Evolutionary conservation across 768 basidiomycete genomes (phyloP).

Genomic region (Guyanaporus albipodus): DNA sequence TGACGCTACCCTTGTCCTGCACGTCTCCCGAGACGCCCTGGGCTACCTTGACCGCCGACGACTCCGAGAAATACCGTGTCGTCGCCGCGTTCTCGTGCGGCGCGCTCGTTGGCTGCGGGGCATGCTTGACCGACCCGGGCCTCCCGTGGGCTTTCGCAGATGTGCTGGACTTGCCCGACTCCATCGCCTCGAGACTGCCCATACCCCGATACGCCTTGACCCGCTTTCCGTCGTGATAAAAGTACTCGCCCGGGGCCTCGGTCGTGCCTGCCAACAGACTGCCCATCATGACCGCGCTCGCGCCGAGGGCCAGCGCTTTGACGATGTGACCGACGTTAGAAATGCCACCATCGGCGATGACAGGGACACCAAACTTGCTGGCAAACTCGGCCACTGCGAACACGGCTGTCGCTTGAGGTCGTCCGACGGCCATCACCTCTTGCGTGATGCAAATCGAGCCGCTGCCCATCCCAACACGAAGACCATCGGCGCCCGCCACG

Average conservation of each 20-base stretch:
- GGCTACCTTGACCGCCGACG: slow-evolving; percentile 89
- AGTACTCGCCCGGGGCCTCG: slow-evolving; percentile 98
- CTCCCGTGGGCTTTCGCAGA: slow-evolving; percentile 21
- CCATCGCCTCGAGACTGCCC: slow-evolving; percentile 95
- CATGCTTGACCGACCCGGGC: slow-evolving; percentile 41
- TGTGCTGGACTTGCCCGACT: slow-evolving; percentile 54
- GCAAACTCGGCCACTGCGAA: slow-evolving; percentile 94
- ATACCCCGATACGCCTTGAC: slow-evolving; percentile 99
- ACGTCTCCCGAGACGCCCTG: slow-evolving; percentile 97
- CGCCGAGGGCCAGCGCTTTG: slow-evolving; percentile 92
- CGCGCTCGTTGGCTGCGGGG: slow-evolving; percentile 42
- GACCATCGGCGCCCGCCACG: slow-evolving; percentile 90
- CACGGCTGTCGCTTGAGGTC: slow-evolving; percentile 99
- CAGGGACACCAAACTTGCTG: slow-evolving; percentile 88
- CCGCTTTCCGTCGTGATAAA: slow-evolving; percentile 98
- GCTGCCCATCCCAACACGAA: slow-evolving; percentile 96
- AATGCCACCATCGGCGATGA: slow-evolving; percentile 95
- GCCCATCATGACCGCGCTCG: slow-evolving; percentile 99
- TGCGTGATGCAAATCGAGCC: slow-evolving; percentile 99
- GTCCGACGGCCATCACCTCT: slow-evolving; percentile 98
- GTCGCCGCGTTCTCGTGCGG: slow-evolving; percentile 91
- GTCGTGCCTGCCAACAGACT: slow-evolving; percentile 92
- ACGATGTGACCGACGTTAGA: slow-evolving; percentile 96
- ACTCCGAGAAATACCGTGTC: slow-evolving; percentile 57
- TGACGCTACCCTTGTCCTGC: slow-evolving; percentile 94